phyloP scores from a whole-genome alignment of 371 early-diverging fungal species.

The Mucor saturninus region DNA sequence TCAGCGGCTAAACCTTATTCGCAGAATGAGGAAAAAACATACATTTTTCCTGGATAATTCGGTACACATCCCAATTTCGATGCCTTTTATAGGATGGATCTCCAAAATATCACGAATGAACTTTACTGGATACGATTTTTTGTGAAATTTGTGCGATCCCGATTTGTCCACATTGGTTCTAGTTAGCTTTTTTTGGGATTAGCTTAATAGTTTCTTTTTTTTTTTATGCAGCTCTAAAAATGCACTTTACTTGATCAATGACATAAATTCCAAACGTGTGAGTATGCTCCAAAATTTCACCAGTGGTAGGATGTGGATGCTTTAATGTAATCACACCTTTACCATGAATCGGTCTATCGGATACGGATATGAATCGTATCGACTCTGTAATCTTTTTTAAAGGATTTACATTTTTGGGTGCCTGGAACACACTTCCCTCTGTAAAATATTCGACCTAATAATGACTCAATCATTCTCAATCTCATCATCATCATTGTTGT shows the following conservation, averaged over 20 bases:
- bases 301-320: constrained; percentile 29
- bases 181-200: not conserved
- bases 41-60: constrained; percentile 19
- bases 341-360: constrained; percentile 18
- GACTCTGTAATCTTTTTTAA: constrained; percentile 17
- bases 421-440: constrained; percentile 3
- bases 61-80: constrained; percentile 22
- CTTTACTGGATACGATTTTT: constrained; percentile 9
- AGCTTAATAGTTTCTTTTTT: not conserved
- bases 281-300: constrained; percentile 17
- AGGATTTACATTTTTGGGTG: constrained; percentile 12
- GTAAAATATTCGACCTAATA: constrained; percentile 7
- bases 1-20: not conserved
- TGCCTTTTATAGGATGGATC: constrained; percentile 33
- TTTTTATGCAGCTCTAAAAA: not conserved
- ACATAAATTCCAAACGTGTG: constrained; percentile 49
- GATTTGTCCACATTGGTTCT: constrained; percentile 1
- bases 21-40: constrained; percentile 5
- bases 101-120: constrained; percentile 33
- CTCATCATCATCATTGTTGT: not conserved
- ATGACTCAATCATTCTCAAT: not conserved
- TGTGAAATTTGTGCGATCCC: not conserved
- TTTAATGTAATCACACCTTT: constrained; percentile 29
- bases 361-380: constrained; percentile 14
- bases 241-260: constrained; percentile 42